phyloP scores from a whole-genome alignment of 139 green algal species.

The Chlorella sp. region DNA sequence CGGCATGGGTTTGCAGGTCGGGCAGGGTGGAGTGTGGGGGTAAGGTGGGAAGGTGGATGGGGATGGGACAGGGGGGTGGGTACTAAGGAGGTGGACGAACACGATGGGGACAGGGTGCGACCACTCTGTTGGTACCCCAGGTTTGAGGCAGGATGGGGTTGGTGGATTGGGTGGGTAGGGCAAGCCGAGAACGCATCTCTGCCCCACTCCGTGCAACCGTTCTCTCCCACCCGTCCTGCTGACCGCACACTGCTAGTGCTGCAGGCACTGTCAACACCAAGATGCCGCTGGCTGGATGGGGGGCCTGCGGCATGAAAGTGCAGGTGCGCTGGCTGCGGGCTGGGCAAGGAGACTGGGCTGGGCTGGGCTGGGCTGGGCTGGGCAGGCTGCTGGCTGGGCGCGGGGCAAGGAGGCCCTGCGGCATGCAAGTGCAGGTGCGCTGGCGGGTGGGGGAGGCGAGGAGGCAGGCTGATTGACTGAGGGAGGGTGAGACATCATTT shows the following conservation, averaged over 20 bases:
- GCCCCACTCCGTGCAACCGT: background rate
- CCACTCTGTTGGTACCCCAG: too few relatives aligned
- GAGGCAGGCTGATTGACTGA: too few relatives aligned
- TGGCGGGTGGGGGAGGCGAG: background rate
- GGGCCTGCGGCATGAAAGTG: slow-evolving; percentile 66
- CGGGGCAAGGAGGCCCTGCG: slow-evolving; percentile 71
- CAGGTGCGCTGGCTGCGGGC: slow-evolving; percentile 5
- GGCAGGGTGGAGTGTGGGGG: too few relatives aligned
- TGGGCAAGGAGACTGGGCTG: background rate
- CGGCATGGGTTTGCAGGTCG: too few relatives aligned
- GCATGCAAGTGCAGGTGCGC: slow-evolving; percentile 56
- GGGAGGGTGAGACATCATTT: too few relatives aligned
- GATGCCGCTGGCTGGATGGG: slow-evolving; percentile 75
- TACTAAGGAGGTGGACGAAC: too few relatives aligned
- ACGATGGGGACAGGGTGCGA: too few relatives aligned
- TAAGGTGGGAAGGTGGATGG: too few relatives aligned
- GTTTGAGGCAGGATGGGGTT: too few relatives aligned
- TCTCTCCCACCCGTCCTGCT: background rate
- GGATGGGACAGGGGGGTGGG: too few relatives aligned
- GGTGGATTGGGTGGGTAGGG: too few relatives aligned
- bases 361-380: background rate
- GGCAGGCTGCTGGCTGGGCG: slow-evolving; percentile 68
- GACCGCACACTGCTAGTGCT: background rate
- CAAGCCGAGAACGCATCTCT: background rate
- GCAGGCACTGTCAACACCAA: slow-evolving; percentile 76